Conservation (phyloP, 441 rosid genomes). For the Mallotus japonicus region DNA sequence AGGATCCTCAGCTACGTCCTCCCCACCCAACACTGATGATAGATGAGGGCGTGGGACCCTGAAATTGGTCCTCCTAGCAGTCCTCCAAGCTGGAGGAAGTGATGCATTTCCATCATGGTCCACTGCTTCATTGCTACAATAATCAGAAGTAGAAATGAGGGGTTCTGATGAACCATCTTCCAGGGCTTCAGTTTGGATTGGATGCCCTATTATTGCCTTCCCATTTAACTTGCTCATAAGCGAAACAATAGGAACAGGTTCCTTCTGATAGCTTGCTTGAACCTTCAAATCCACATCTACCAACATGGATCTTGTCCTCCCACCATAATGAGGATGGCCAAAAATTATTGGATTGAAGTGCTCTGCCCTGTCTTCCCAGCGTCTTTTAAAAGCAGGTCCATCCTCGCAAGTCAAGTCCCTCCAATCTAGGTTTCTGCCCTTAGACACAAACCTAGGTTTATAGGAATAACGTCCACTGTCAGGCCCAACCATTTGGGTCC, state of each 20-base stretch:
- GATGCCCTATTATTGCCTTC: slow-evolving; percentile 90
- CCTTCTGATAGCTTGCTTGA: slow-evolving; percentile 71
- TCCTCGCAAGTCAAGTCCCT: slow-evolving; percentile 54
- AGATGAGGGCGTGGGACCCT: slow-evolving; percentile 72
- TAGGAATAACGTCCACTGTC: slow-evolving; percentile 38
- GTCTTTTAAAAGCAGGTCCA: slow-evolving; percentile 34
- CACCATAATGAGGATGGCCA: slow-evolving; percentile 40
- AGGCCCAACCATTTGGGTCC: slow-evolving; percentile 38
- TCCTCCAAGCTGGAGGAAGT: slow-evolving; percentile 84
- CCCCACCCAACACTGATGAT: slow-evolving; percentile 43
- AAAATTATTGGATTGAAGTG: slow-evolving; percentile 39
- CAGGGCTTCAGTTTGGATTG: slow-evolving; percentile 64
- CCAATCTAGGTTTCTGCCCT: slow-evolving; percentile 50
- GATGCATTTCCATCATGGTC: slow-evolving; percentile 47
- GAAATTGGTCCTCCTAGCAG: slow-evolving; percentile 81
- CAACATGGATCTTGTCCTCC: slow-evolving; percentile 48
- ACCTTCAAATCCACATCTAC: slow-evolving; percentile 87
- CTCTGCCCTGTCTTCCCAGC: slow-evolving; percentile 42
- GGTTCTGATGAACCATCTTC: slow-evolving; percentile 70
- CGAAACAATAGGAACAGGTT: slow-evolving; percentile 80
- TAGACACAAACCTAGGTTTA: slow-evolving; percentile 40
- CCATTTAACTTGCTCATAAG: slow-evolving; percentile 78
- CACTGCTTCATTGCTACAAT: slow-evolving; percentile 39
- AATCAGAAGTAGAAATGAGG: slow-evolving; percentile 42
- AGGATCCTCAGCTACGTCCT: slow-evolving; percentile 37